phyloP scores from a whole-genome alignment of 1,284 basidiomycete genomes.

The Puccinia brachypodii region DNA sequence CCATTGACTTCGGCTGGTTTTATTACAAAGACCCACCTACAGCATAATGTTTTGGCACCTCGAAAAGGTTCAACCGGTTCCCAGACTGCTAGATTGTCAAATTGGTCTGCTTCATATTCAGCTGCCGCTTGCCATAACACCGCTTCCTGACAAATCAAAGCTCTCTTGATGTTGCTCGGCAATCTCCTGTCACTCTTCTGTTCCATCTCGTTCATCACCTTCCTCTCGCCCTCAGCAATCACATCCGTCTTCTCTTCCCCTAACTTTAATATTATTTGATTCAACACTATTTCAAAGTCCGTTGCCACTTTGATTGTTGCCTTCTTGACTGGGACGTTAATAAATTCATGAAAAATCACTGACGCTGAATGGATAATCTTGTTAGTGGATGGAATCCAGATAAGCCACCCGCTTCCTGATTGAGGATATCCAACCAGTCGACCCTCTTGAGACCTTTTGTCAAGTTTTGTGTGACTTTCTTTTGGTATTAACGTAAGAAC shows the following conservation, averaged over 20 bases:
- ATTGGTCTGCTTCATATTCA: neutral
- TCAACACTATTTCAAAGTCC: neutral
- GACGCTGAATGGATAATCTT: neutral
- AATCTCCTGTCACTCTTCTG: neutral
- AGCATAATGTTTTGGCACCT: neutral
- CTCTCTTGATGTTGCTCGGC: neutral
- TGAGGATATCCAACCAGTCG: neutral
- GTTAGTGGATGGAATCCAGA: neutral
- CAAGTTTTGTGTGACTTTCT: neutral
- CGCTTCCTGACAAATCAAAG: neutral
- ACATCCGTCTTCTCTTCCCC: neutral
- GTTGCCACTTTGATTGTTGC: neutral
- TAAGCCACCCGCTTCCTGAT: neutral
- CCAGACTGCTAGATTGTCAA: neutral
- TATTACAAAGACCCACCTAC: constrained; percentile 21
- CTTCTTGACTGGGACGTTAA: neutral
- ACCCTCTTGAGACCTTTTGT: neutral
- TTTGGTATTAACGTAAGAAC: neutral
- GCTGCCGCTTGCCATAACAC: neutral
- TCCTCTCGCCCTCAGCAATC: neutral
- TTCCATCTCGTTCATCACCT: neutral
- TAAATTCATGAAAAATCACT: neutral
- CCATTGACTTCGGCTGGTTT: neutral
- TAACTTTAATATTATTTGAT: neutral
- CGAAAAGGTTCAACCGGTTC: neutral